These are phyloP conservation scores for Scytalidium lignicola DNA, from an alignment of 2,329 filamentous ascomycete species.

Conservation along the genomic window DNA sequence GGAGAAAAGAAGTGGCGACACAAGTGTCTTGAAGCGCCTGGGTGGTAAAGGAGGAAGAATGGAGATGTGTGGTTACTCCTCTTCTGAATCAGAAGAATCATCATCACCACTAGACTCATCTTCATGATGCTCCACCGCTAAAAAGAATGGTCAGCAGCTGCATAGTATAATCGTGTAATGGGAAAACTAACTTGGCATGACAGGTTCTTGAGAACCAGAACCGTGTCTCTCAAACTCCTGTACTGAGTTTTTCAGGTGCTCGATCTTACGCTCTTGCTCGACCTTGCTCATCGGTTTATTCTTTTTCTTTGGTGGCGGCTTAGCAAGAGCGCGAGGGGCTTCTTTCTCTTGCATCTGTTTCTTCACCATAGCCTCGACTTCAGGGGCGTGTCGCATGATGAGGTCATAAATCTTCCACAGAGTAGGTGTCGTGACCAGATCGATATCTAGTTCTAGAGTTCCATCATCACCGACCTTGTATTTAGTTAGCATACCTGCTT, in stretches of 20 bases:
- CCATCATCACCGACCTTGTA: constrained; percentile 39
- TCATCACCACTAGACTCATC: constrained; percentile 48
- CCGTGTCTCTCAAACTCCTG: constrained; percentile 33
- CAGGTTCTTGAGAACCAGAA: constrained; percentile 34
- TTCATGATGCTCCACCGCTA: constrained; percentile 28
- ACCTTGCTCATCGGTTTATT: constrained; percentile 73
- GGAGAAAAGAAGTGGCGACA: not conserved
- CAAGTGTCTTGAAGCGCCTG: not conserved
- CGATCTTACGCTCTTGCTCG: constrained; percentile 65
- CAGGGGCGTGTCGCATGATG: constrained; percentile 45
- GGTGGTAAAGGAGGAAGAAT: not conserved
- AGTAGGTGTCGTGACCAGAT: constrained; percentile 49
- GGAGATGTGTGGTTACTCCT: constrained; percentile 23
- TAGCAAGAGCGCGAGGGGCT: constrained; percentile 24
- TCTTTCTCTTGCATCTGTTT: constrained; percentile 20
- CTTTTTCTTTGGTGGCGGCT: constrained; percentile 42
- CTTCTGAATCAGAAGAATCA: constrained; percentile 46
- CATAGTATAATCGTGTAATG: not conserved
- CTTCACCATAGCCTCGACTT: constrained; percentile 31
- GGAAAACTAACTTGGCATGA: constrained; percentile 24
- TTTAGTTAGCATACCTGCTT: constrained; percentile 16
- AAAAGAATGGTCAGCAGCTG: constrained; percentile 8
- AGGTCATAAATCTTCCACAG: constrained; percentile 49
- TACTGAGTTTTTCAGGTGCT: constrained; percentile 56
- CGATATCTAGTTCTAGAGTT: constrained; percentile 55